Evolutionary conservation across 2,329 filamentous ascomycete genomes (phyloP).

Genomic region (Pyrenophora teres): DNA sequence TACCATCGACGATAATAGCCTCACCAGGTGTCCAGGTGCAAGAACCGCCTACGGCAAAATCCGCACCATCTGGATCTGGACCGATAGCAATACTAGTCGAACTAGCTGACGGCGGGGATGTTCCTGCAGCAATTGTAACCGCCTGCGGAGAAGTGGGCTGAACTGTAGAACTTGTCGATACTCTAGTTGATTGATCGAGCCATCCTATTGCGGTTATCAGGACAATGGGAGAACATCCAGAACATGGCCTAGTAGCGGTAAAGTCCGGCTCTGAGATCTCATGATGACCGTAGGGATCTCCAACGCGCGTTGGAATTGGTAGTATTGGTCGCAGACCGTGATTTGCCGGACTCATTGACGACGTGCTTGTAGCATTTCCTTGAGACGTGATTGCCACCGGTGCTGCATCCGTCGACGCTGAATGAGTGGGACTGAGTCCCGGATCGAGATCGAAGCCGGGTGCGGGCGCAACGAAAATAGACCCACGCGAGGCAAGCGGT

Average conservation of each 20-base stretch:
- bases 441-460: conserved; percentile 4
- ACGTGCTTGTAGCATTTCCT: conserved; percentile 5
- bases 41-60: conserved; percentile 26
- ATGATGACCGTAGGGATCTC: conserved; percentile 38
- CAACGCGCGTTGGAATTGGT: conserved; percentile 25
- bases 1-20: conserved; percentile 29
- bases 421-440: conserved; percentile 9
- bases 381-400: background rate
- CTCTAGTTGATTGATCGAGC: conserved; percentile 24
- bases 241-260: conserved; percentile 31
- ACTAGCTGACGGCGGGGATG: conserved; percentile 26
- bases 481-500: conserved; percentile 1
- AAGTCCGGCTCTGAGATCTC: conserved; percentile 40
- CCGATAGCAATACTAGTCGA: conserved; percentile 23
- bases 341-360: conserved; percentile 28
- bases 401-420: conserved; percentile 4
- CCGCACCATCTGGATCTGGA: conserved; percentile 16
- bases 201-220: conserved; percentile 35
- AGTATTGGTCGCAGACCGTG: conserved; percentile 33
- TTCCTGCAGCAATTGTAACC: conserved; percentile 10
- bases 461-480: conserved; percentile 8
- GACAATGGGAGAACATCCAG: conserved; percentile 35
- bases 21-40: conserved; percentile 27
- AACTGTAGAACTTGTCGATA: conserved; percentile 21
- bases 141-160: background rate